These are phyloP conservation scores for Mycogone perniciosa DNA, from an alignment of 2,329 filamentous ascomycete genomes.

Conservation along the genomic window DNA sequence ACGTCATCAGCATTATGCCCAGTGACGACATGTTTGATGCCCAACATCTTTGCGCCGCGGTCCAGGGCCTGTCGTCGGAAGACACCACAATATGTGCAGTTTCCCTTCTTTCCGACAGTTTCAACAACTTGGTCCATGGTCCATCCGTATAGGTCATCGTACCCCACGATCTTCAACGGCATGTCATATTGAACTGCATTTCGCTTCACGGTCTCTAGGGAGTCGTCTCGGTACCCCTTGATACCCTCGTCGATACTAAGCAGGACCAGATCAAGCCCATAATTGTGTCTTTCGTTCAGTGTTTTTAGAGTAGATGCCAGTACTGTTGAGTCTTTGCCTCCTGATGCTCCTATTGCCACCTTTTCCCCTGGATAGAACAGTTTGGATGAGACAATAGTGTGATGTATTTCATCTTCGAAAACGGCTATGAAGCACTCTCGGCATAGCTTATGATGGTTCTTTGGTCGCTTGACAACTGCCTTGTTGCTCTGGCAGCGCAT, in stretches of 20 bases:
- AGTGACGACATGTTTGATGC: constrained; percentile 89
- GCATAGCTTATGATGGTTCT: constrained; percentile 92
- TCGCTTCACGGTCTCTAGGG: constrained; percentile 89
- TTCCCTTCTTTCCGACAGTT: constrained; percentile 94
- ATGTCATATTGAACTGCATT: constrained; percentile 89
- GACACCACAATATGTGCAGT: constrained; percentile 98
- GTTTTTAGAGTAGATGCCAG: constrained; percentile 92
- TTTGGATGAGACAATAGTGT: constrained; percentile 76
- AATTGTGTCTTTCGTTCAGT: constrained; percentile 81
- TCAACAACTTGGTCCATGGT: constrained; percentile 99
- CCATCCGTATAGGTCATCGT: constrained; percentile 93
- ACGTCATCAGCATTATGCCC: constrained; percentile 98
- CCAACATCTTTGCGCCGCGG: constrained; percentile 78
- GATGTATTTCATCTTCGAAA: constrained; percentile 90
- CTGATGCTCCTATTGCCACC: constrained; percentile 91
- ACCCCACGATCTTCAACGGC: constrained; percentile 86
- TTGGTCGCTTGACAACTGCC: constrained; percentile 86
- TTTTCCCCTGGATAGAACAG: constrained; percentile 79
- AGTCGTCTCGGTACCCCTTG: constrained; percentile 93
- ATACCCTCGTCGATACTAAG: constrained; percentile 96
- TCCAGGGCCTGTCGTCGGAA: constrained; percentile 92
- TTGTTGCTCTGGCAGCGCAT: constrained; percentile 68
- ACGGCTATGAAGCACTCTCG: constrained; percentile 77
- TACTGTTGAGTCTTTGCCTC: constrained; percentile 96
- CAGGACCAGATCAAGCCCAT: constrained; percentile 77